Percentiles rank a stretch among this genome's conserved stretches.
phyloP scores from a whole-genome alignment of 306 rosid genomes.

The Delonix regia region DNA sequence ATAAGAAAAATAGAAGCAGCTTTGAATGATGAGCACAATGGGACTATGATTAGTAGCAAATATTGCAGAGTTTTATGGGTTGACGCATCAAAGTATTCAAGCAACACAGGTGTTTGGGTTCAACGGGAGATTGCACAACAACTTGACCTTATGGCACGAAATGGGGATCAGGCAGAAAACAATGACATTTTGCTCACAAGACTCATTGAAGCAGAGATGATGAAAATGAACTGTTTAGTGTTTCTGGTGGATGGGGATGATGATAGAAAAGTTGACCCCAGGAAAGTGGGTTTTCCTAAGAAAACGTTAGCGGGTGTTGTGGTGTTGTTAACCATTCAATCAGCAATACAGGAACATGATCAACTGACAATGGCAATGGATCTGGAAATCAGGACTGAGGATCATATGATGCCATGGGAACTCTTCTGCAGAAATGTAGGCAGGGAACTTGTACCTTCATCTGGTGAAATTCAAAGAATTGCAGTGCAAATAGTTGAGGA shows the following conservation, averaged over 20 bases:
- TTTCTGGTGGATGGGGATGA: not conserved
- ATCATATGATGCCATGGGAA: slow-evolving; percentile 21
- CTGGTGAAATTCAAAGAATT: not conserved
- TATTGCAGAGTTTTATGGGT: not conserved
- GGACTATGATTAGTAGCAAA: not conserved
- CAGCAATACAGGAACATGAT: not conserved
- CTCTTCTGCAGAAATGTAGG: slow-evolving; percentile 9
- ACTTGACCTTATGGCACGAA: not conserved
- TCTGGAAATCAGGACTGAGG: slow-evolving; percentile 13
- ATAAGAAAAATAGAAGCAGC: not conserved
- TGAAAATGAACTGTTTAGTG: not conserved
- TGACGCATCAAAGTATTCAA: not conserved
- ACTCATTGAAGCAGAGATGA: not conserved
- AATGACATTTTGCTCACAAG: not conserved
- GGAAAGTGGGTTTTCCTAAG: not conserved
- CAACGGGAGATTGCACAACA: not conserved
- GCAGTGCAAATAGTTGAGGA: not conserved
- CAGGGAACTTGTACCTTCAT: not conserved
- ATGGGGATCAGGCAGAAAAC: not conserved
- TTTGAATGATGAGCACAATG: not conserved
- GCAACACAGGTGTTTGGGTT: not conserved
- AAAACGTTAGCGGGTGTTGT: not conserved
- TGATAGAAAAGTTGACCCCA: not conserved
- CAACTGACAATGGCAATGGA: not conserved
- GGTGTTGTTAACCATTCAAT: not conserved